Conservation (phyloP, 805 yeast species). For the Sungouiozyma intestinalis region DNA sequence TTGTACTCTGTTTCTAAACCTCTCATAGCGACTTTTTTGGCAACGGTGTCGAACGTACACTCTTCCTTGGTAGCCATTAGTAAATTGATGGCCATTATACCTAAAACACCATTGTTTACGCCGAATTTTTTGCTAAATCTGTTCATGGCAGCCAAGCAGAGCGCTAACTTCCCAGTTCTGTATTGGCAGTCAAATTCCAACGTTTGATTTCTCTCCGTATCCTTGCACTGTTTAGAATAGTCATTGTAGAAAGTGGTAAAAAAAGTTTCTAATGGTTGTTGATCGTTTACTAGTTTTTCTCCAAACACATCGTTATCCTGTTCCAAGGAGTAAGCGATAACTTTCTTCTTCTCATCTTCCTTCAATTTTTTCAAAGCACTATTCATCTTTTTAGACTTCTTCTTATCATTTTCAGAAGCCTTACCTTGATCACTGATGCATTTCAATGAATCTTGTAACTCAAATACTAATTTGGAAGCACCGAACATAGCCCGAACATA, state of each 20-base stretch:
- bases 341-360: constrained; percentile 40
- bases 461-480: constrained; percentile 46
- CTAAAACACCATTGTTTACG: constrained; percentile 14
- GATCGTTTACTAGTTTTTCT: constrained; percentile 28
- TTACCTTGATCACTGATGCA: constrained; percentile 2
- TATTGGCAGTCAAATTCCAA: constrained; percentile 23
- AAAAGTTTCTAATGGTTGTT: constrained; percentile 37
- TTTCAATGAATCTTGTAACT: constrained; percentile 17
- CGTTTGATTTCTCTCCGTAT: constrained; percentile 24
- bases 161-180: constrained; percentile 22
- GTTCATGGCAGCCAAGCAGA: constrained; percentile 22
- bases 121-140: constrained; percentile 15
- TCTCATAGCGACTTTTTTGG: constrained; percentile 24
- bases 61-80: constrained; percentile 16
- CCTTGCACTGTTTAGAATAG: constrained; percentile 35
- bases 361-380: constrained; percentile 39
- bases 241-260: constrained; percentile 33
- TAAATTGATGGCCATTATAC: constrained; percentile 20
- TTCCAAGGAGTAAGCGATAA: constrained; percentile 36
- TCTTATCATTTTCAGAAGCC: constrained; percentile 21
- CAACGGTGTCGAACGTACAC: constrained; percentile 17
- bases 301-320: constrained; percentile 59
- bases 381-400: constrained; percentile 49
- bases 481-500: constrained; percentile 64
- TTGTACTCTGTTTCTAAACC: constrained; percentile 19